Conservation (phyloP, 257 asterid genomes). For the Solanum commersonii region DNA sequence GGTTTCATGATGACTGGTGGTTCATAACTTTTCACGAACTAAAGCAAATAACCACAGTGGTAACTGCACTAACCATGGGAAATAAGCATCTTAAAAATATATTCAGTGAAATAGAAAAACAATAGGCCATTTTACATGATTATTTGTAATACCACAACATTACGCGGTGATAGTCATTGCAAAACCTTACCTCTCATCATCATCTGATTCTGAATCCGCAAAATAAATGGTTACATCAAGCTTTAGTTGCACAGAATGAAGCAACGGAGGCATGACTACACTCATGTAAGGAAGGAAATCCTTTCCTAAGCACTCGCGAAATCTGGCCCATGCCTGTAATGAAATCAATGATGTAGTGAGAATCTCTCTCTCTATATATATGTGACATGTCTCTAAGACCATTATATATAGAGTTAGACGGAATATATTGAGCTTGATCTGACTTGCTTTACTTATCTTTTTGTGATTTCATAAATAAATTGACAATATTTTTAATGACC, state of each 20-base stretch:
- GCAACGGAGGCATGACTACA: constrained; percentile 91
- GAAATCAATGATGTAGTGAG: not conserved
- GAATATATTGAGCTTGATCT: not conserved
- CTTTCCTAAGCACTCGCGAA: constrained; percentile 88
- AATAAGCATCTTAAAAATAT: not conserved
- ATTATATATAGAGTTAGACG: not conserved
- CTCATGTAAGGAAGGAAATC: constrained; percentile 93
- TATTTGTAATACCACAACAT: not conserved
- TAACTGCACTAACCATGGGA: not conserved
- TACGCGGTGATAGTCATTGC: not conserved
- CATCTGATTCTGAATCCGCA: constrained; percentile 83
- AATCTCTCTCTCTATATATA: too few relatives aligned
- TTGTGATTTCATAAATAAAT: not conserved
- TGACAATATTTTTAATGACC: not conserved
- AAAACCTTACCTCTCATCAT: constrained; percentile 66
- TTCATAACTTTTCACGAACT: not conserved
- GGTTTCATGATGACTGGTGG: not conserved
- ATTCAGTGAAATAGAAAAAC: not conserved
- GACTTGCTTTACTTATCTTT: not conserved
- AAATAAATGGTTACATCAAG: constrained; percentile 84
- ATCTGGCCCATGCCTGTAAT: constrained; percentile 87
- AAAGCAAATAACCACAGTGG: not conserved
- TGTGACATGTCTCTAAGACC: not conserved
- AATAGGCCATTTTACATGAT: not conserved
- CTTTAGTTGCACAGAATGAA: constrained; percentile 81